Percentiles rank a stretch among this genome's conserved stretches.
Evolutionary conservation across 139 green algal species (phyloP).

Genomic region (Chlamydomonas incerta): DNA sequence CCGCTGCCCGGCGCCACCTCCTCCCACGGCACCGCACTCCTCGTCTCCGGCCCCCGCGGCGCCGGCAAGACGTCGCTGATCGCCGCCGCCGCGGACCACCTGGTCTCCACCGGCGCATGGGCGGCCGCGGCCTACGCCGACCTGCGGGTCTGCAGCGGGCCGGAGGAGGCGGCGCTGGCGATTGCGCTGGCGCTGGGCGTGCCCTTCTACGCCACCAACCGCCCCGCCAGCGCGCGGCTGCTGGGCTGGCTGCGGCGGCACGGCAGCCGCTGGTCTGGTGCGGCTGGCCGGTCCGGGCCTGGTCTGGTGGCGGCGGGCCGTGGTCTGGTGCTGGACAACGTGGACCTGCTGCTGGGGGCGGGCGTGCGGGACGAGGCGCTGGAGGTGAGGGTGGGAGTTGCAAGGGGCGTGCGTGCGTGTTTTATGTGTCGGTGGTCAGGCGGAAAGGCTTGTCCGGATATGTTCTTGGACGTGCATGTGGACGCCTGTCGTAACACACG

Average conservation of each 20-base stretch:
- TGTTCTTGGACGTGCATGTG: no score
- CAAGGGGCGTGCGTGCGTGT: no score
- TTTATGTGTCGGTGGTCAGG: no score
- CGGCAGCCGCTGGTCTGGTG: constrained; percentile 1
- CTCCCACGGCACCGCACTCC: neutral
- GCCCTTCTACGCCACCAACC: constrained; percentile 38
- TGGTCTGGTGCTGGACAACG: constrained; percentile 33
- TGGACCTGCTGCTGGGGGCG: constrained; percentile 29
- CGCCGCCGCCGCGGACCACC: neutral
- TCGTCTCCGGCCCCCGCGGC: constrained; percentile 12
- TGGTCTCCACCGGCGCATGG: constrained; percentile 10
- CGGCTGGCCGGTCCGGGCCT: no score
- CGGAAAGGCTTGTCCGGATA: no score
- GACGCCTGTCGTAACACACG: no score
- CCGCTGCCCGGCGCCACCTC: neutral
- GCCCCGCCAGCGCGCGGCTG: constrained; percentile 15
- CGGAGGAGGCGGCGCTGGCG: constrained; percentile 25
- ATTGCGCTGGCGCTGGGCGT: constrained; percentile 25
- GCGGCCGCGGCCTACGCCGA: neutral
- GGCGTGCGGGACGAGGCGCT: constrained; percentile 11
- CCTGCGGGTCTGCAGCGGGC: neutral
- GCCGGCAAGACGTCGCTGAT: constrained; percentile 26
- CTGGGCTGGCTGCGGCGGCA: constrained; percentile 33
- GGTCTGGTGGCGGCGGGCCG: neutral
- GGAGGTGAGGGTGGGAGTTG: neutral